Base-by-base conservation (phyloP, 306 rosid genomes). In the Prunus davidiana region DNA sequence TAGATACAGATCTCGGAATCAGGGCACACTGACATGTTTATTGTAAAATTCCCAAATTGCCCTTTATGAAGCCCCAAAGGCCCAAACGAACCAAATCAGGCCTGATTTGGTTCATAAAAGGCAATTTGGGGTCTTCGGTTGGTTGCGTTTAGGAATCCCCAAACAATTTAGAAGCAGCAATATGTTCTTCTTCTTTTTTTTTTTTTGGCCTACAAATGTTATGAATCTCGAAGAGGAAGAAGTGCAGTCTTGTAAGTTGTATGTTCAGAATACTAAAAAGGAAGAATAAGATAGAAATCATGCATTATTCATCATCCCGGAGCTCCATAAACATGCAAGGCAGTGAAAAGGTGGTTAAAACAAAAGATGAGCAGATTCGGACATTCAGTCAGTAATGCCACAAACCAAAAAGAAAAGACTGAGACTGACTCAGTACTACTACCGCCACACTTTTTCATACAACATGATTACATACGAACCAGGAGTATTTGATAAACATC, bases 381-480 rank as follows among this genome's bases (percentile, higher is more conserved):
- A 34, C 41, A 34, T 34, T n/a, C n/a, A 45, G 24, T n/a, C 38
- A 45, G 19, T 32, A 34, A 14, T 15, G 20, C 64, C 68, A 70
- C 45, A 64, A 4, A 30, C 22, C 45, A 63, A 63, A 34, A 63
- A 0, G 19, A 16, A 63, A 15, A 15, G 27, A 60, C 30, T 10
- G 8, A 16, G 45, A 63, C 22, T 3, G 22, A 63, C 22, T 30
- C n/a, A 12, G 45, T 28, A 30, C 22, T 30, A 30, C 30, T 6
- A n/a, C 75, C 77, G 32, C 75, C 77, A 70, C 65, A 72, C 45
- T 77, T 34, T 51, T 25, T 11, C 69, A 71, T 56, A 49, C 63
- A 22, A 52, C 52, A 46, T 46, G 66, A 69, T 41, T 64, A 27
- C 73, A 52, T 4, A 43, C 12, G 51, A 72, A 71, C 47, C 55